These are phyloP conservation scores for Croton laevigatus DNA, from an alignment of 441 rosid genomes.

Conservation along the genomic window DNA sequence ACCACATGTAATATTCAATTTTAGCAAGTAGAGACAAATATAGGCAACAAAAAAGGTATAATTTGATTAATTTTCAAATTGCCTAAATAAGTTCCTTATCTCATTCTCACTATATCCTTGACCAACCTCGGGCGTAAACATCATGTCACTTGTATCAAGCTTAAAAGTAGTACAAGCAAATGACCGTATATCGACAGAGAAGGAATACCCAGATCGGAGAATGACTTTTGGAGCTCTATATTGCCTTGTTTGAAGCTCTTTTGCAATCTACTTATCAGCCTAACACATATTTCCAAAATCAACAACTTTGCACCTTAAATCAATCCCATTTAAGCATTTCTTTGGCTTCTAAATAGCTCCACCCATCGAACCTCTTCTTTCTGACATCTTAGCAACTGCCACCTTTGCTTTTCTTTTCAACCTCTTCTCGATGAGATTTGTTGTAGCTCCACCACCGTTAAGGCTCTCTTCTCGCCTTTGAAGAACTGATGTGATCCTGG, in stretches of 20 bases:
- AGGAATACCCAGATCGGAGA: constrained; percentile 71
- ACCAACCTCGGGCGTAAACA: constrained; percentile 85
- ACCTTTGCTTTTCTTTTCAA: constrained; percentile 87
- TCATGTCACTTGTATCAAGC: constrained; percentile 93
- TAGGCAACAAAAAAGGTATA: not conserved
- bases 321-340: constrained; percentile 74
- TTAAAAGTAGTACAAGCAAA: constrained; percentile 96
- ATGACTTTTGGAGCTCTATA: constrained; percentile 97
- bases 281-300: constrained; percentile 97
- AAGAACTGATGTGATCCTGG: constrained; percentile 62
- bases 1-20: constrained; percentile 4
- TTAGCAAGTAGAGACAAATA: constrained; percentile 3
- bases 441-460: constrained; percentile 67
- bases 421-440: constrained; percentile 81
- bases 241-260: constrained; percentile 93
- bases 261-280: constrained; percentile 79
- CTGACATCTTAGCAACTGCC: constrained; percentile 83
- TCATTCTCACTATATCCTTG: constrained; percentile 85
- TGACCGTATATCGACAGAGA: constrained; percentile 93
- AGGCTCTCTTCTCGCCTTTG: constrained; percentile 78
- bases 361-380: constrained; percentile 67
- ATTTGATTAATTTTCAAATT: not conserved
- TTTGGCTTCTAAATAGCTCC: constrained; percentile 42
- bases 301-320: constrained; percentile 85
- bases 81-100: constrained; percentile 37